Evolutionary conservation across 495 filamentous ascomycete species (phyloP), one percentile per base, ranked within the genome.

Genomic region (Aspergillus conjunctus): DNA sequence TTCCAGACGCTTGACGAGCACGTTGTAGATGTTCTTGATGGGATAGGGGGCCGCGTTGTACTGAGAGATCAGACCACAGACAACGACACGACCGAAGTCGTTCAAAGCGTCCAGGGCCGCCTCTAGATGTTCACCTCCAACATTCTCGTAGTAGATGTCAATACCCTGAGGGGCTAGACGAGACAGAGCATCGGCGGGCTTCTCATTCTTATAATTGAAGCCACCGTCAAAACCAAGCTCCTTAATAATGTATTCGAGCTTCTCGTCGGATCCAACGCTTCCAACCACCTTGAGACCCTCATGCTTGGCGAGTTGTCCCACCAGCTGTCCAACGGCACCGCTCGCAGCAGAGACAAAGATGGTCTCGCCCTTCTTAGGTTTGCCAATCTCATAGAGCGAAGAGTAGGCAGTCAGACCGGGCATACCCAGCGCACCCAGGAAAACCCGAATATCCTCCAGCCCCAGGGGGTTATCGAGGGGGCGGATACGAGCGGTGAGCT

Each of bases 61-160:
- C 60, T 90, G 83, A 1, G 89, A 90, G 71, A 95, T 86, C 79
- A 88, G 76, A 58, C 87, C 87, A 66, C 86, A 88, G 20, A 81
- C 80, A 39, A 86, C 81, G 39, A 96, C 85, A 22, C 93, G 80
- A 1, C 91, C 93, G 60, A 75, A 85, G 31, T 77, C 57, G 50
- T 91, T 96, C 75, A 95, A 76, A 30, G 77, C 78, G 11, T 84
- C 78, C 9, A 98, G 67, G 0, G 89, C 84, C 21, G 91, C 92
- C 62, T 92, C 89, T 37, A 97, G 78, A 63, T 91, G 88, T 77
- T 93, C 91, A 8, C 92, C 93, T 8, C 93, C 93, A 18, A 98
- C 93, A 62, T 96, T 97, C 73, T 98, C 93, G 66, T 88, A 98
- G 77, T 97, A 97, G 71, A 98, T 96, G 68, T 97, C 91, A 50